Evolutionary conservation across 768 basidiomycete genomes (phyloP).

Genomic region (Lentinula detonsa): DNA sequence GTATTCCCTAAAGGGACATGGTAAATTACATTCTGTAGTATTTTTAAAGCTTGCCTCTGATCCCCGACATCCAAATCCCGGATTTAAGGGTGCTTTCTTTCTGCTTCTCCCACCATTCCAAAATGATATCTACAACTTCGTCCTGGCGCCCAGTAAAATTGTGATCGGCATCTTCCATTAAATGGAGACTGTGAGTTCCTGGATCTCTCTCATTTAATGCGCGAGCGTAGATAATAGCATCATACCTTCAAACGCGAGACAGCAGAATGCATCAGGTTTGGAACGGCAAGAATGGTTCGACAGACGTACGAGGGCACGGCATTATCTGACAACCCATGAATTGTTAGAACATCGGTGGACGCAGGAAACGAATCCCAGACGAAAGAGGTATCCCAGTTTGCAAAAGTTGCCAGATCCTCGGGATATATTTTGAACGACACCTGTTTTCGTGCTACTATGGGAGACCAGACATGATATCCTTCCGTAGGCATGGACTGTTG

Average conservation of each 20-base stretch:
- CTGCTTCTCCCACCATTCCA: constrained; percentile 59
- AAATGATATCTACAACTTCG: constrained; percentile 58
- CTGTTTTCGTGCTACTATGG: constrained; percentile 59
- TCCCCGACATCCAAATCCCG: constrained; percentile 58
- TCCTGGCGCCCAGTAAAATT: constrained; percentile 69
- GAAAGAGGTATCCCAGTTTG: constrained; percentile 57
- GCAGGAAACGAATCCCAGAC: constrained; percentile 67
- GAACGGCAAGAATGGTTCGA: neutral
- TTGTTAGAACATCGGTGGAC: constrained; percentile 58
- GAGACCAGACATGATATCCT: constrained; percentile 59
- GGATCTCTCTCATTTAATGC: constrained; percentile 49
- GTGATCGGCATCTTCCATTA: constrained; percentile 74
- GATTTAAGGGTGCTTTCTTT: constrained; percentile 44
- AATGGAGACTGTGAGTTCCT: constrained; percentile 66
- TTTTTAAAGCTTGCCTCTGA: constrained; percentile 41
- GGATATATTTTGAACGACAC: constrained; percentile 47
- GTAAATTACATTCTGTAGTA: constrained; percentile 8
- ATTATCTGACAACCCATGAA: constrained; percentile 70
- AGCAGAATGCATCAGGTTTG: neutral
- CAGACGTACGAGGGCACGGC: constrained; percentile 62
- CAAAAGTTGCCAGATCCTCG: constrained; percentile 56
- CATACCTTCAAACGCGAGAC: constrained; percentile 40
- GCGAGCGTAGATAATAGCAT: constrained; percentile 64
- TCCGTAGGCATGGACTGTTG: constrained; percentile 43
- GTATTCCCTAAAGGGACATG: neutral